phyloP scores from a whole-genome alignment of 139 green algal genomes.

The Volvox reticuliferus region DNA sequence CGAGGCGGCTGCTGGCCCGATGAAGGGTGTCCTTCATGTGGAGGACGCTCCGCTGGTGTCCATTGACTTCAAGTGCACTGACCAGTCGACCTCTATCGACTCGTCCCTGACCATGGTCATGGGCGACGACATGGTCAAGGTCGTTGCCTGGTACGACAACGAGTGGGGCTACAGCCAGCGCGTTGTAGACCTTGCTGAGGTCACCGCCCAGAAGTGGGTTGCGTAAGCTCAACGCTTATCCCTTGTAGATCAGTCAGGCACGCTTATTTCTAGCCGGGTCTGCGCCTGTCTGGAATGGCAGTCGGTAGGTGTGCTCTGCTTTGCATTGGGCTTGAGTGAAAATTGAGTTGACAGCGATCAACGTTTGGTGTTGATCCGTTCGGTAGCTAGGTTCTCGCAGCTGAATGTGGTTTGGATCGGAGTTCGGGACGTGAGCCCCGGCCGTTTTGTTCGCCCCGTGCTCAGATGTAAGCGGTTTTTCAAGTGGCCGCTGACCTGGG shows the following conservation, averaged over 20 bases:
- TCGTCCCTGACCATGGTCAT: constrained; percentile 99
- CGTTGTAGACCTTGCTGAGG: constrained; percentile 96
- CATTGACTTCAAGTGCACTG: constrained; percentile 91
- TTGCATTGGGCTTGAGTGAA: too few species aligned
- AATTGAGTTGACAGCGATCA: too few species aligned
- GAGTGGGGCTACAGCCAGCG: constrained; percentile 96
- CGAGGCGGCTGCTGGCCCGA: constrained; percentile 84
- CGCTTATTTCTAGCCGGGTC: not conserved
- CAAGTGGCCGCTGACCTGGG: not conserved
- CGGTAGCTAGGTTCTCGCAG: too few species aligned
- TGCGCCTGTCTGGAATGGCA: not conserved
- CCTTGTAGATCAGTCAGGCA: not conserved
- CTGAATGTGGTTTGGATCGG: too few species aligned
- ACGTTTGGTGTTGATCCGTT: too few species aligned
- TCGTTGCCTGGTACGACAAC: constrained; percentile 93
- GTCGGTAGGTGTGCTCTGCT: too few species aligned
- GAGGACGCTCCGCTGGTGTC: constrained; percentile 97
- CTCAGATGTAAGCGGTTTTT: not conserved
- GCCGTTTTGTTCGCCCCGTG: constrained; percentile 1
- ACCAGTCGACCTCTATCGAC: constrained; percentile 95
- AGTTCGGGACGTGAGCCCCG: too few species aligned
- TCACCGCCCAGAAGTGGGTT: constrained; percentile 83
- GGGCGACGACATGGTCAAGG: constrained; percentile 99
- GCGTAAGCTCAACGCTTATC: constrained; percentile 16
- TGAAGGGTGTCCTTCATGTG: constrained; percentile 94